These are phyloP conservation scores for Trichopus zeylanicus DNA, from an alignment of 116 monocot genomes.

Conservation along the genomic window DNA sequence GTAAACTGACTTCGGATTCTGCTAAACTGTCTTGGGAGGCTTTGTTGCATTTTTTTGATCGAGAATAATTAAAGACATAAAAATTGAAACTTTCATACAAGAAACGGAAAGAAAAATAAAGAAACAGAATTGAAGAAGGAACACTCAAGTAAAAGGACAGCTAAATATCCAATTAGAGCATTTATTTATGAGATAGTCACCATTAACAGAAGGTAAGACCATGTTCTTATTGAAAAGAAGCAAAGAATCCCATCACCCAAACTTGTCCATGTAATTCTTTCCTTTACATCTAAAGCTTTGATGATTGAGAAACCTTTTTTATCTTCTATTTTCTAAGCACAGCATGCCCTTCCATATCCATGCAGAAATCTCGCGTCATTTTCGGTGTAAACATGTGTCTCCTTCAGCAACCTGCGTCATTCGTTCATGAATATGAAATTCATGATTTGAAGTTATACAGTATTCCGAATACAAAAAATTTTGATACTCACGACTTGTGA, in stretches of 20 bases:
- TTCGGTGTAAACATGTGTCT: slow-evolving; percentile 74
- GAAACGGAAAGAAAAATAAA: too few relatives aligned
- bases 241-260: not conserved
- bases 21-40: too few relatives aligned
- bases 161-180: too few relatives aligned
- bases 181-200: not conserved
- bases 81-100: too few relatives aligned
- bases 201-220: not conserved
- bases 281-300: not conserved
- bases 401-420: slow-evolving; percentile 38
- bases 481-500: slow-evolving; percentile 34
- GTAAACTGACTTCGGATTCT: too few relatives aligned
- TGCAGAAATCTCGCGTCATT: slow-evolving; percentile 61
- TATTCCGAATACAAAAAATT: not conserved
- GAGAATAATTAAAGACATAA: too few relatives aligned
- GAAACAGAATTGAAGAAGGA: too few relatives aligned
- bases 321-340: slow-evolving; percentile 7
- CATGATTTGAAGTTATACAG: too few relatives aligned
- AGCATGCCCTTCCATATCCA: slow-evolving; percentile 41
- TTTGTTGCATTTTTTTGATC: too few relatives aligned
- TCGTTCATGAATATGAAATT: too few relatives aligned
- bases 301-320: slow-evolving; percentile 2
- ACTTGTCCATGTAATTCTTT: not conserved
- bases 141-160: too few relatives aligned
- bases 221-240: slow-evolving; percentile 1